These are phyloP conservation scores for Phytophthora pistaciae DNA, from an alignment of 352 stramenopile species.

Conservation along the genomic window DNA sequence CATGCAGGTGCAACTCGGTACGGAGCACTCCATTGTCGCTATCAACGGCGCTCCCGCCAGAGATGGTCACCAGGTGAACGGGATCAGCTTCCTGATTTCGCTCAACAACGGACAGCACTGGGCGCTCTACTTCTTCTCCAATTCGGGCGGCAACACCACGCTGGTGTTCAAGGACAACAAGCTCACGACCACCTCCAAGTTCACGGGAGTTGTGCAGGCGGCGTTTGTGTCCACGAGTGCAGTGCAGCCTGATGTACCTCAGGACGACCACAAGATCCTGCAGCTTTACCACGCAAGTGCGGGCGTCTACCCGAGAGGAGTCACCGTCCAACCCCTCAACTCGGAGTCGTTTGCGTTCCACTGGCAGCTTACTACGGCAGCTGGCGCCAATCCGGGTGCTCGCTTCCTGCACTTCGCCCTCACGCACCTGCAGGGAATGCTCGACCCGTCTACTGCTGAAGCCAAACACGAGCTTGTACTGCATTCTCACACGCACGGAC, in stretches of 20 bases:
- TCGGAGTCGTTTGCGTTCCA: conserved; percentile 69
- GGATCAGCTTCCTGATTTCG: conserved; percentile 58
- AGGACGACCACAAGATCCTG: conserved; percentile 54
- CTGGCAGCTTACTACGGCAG: conserved; percentile 52
- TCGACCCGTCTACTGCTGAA: conserved; percentile 51
- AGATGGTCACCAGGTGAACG: conserved; percentile 49
- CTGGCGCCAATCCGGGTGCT: conserved; percentile 30
- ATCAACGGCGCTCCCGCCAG: conserved; percentile 61
- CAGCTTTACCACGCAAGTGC: conserved; percentile 65
- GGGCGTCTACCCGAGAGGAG: conserved; percentile 56
- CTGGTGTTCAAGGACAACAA: conserved; percentile 58
- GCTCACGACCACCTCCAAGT: conserved; percentile 59
- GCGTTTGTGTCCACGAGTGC: conserved; percentile 67
- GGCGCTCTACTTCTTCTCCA: conserved; percentile 73
- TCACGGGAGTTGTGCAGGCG: conserved; percentile 73
- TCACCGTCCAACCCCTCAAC: conserved; percentile 22
- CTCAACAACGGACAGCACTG: conserved; percentile 86
- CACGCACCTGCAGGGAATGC: conserved; percentile 64
- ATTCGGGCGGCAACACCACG: conserved; percentile 20
- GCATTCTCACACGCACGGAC: conserved; percentile 79
- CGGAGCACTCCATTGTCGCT: conserved; percentile 64
- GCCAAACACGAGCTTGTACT: conserved; percentile 61
- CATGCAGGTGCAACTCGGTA: conserved; percentile 68
- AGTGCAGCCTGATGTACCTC: conserved; percentile 17
- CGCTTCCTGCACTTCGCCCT: conserved; percentile 79